A percentile compares a stretch with the other conserved stretches of the same genome.
These are phyloP conservation scores for Microbotryum lychnidis-dioicae DNA, from an alignment of 1,284 basidiomycete genomes.

Conservation along the genomic window DNA sequence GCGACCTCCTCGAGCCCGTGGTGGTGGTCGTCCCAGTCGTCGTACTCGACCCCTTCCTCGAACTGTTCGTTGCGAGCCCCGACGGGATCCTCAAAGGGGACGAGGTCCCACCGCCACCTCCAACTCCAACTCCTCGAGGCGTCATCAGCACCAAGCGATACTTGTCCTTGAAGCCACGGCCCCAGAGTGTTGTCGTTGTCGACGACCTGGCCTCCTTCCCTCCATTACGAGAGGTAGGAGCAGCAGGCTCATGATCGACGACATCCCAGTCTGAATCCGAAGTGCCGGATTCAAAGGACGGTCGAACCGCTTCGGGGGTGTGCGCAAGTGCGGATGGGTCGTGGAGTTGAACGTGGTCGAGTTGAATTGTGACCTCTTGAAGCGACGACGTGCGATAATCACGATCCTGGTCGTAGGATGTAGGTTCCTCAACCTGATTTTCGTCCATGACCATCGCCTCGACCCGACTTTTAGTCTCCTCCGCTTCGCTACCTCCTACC, in stretches of 20 bases:
- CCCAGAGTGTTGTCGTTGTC: conserved; percentile 35
- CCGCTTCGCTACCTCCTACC: neutral
- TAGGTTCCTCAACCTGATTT: neutral
- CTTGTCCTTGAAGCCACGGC: conserved; percentile 38
- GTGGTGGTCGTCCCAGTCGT: conserved; percentile 10
- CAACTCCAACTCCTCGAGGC: neutral
- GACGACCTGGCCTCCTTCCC: conserved; percentile 27
- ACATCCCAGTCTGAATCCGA: conserved; percentile 37
- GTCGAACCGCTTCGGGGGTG: neutral
- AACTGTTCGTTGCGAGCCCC: neutral
- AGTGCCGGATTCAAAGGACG: neutral
- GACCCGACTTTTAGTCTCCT: neutral
- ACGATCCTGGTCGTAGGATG: neutral
- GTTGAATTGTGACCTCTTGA: neutral
- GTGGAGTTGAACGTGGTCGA: neutral
- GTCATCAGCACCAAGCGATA: conserved; percentile 21
- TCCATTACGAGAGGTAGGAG: conserved; percentile 36
- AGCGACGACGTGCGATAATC: neutral
- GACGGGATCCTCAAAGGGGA: neutral
- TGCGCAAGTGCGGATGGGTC: neutral
- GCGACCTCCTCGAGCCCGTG: neutral
- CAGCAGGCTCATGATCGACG: conserved; percentile 28
- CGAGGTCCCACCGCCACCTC: neutral
- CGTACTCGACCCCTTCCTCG: conserved; percentile 11
- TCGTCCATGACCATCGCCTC: neutral